These are phyloP conservation scores for Pichia sp. DNA, from an alignment of 1,139 yeast genomes.

Conservation along the genomic window DNA sequence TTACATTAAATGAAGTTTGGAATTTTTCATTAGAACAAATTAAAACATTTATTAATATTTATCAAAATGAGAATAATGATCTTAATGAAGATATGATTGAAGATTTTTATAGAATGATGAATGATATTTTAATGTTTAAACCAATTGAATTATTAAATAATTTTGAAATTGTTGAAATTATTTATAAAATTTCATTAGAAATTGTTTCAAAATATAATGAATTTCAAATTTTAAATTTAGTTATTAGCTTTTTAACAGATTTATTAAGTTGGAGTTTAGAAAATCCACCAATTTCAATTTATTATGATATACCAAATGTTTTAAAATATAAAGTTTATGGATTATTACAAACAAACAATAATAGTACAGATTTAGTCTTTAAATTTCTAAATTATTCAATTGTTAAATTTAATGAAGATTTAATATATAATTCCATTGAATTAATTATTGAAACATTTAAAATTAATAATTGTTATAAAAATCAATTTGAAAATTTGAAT, in stretches of 20 bases:
- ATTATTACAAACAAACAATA: conserved; percentile 32
- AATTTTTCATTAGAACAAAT: conserved; percentile 46
- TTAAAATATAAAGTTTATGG: conserved; percentile 45
- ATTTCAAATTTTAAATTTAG: conserved; percentile 62
- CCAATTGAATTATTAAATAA: conserved; percentile 60
- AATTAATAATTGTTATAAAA: conserved; percentile 31
- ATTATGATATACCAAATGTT: conserved; percentile 46
- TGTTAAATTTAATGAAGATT: conserved; percentile 64
- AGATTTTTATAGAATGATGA: conserved; percentile 80
- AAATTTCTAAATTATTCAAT: conserved; percentile 62
- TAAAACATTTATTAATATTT: conserved; percentile 35
- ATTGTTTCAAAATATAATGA: conserved; percentile 54
- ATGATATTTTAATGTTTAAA: conserved; percentile 72
- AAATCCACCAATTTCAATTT: conserved; percentile 70
- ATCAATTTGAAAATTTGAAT: conserved; percentile 36
- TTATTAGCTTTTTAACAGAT: conserved; percentile 73
- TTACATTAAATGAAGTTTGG: conserved; percentile 38
- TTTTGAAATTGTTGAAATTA: conserved; percentile 46
- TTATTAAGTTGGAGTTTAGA: conserved; percentile 78
- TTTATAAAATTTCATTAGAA: conserved; percentile 55
- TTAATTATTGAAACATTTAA: conserved; percentile 61
- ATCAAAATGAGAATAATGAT: conserved; percentile 14
- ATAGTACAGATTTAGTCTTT: conserved; percentile 53
- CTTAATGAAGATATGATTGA: conserved; percentile 56
- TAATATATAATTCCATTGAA: conserved; percentile 71